Base-by-base conservation (phyloP, 1,284 basidiomycete genomes). In the Vanrija humicola region DNA sequence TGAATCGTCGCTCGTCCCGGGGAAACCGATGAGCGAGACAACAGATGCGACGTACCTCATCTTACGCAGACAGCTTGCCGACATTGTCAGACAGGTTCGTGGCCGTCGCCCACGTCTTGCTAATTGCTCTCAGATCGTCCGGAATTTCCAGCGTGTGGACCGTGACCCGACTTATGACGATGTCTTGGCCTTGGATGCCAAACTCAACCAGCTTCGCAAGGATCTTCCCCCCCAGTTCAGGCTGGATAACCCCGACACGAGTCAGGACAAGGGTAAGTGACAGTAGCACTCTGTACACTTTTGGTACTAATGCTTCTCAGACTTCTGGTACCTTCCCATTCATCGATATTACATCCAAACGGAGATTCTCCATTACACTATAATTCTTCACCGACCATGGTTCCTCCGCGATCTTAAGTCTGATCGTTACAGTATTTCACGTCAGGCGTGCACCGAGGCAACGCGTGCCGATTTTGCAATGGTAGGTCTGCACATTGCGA, bases 141-240 rank as follows among this genome's bases (percentile, higher is more conserved):
- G 91, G 64, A 89, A 93, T 73, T 96, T 94, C 76, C 93, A 96
- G 72, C 86, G 89, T 74, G 84, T 94, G 19, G 82, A 85, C 47
- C 83, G 83, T 25, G 82, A 81, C 52, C 86, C 85, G 51, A 86
- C 87, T 63, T 96, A 96, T 72, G 82, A 84, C 16, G 90, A 95
- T 64, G 89, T 94, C 39, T 74, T 88, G 38, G 78, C 81, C 1
- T 81, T 96, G 45, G 91, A 97, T 69, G 87, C 89, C 28, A 89
- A 94, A 56, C 78, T 97, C 21, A 79, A 88, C 56, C 83, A 82
- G 65, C 91, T 93, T 68, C 83, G 88, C 58, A 79, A 82, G 42
- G 79, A 80, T 52, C 80, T 95, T 16, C 92, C 91, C 7, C 85
- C 87, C 3, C 52, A 62, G 6, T 73, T 69, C 52, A 43, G 44